Evolutionary conservation across 106 monocot species (phyloP).

Genomic region (Hemerocallis citrina): DNA sequence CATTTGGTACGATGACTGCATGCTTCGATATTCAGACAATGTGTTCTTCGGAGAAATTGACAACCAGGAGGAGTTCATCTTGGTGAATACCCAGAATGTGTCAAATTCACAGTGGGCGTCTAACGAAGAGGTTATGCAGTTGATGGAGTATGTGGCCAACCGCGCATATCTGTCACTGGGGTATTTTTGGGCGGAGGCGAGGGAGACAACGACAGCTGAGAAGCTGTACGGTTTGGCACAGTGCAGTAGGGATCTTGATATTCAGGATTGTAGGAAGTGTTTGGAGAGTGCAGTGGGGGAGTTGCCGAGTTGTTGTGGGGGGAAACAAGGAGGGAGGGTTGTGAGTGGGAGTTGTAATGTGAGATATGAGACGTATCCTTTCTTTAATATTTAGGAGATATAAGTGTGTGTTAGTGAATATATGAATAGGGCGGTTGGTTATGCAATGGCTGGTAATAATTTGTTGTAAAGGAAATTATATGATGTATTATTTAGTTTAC

Average conservation of each 20-base stretch:
- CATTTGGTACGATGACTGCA: conserved; percentile 32
- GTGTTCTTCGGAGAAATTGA: conserved; percentile 38
- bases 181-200: conserved; percentile 14
- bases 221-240: conserved; percentile 38
- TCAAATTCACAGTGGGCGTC: background rate
- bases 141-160: conserved; percentile 18
- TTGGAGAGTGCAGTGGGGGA: conserved; percentile 18
- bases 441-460: no score
- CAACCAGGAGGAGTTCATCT: background rate
- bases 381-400: no score
- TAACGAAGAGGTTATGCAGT: conserved; percentile 9
- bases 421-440: no score
- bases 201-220: background rate
- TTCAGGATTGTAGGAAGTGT: conserved; percentile 24
- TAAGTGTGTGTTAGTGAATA: no score
- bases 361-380: conserved; percentile 42
- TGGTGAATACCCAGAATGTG: background rate
- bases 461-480: no score
- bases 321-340: conserved; percentile 35
- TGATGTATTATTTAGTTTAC: no score
- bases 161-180: conserved; percentile 9
- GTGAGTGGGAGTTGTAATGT: conserved; percentile 36
- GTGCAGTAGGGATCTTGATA: conserved; percentile 31
- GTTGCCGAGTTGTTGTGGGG: conserved; percentile 22
- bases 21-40: conserved; percentile 23